Percentiles rank a stretch among this genome's conserved stretches.
Evolutionary conservation across 192 early-diverging fungal genomes (phyloP).

Genomic region (Podila verticillata): DNA sequence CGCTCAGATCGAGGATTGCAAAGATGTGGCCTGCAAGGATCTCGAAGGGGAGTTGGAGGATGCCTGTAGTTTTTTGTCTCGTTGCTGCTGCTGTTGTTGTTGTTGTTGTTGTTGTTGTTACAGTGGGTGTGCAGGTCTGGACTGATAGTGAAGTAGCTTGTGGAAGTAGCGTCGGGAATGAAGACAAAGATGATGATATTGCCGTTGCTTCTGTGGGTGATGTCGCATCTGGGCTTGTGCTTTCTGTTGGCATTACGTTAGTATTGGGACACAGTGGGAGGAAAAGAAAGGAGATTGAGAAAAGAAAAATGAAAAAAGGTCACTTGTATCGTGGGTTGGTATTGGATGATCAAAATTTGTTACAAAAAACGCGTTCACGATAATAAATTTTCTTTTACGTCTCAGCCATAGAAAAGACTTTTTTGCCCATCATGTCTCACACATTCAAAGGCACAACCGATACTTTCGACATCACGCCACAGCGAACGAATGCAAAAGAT

Average conservation of each 20-base stretch:
- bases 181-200: too few species aligned
- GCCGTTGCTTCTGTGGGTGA: too few species aligned
- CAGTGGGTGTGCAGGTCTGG: not conserved
- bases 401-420: too few species aligned
- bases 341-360: too few species aligned
- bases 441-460: too few species aligned
- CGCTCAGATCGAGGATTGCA: constrained; percentile 3
- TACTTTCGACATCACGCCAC: too few species aligned
- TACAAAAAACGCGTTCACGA: too few species aligned
- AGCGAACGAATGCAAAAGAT: too few species aligned
- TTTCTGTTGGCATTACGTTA: not conserved
- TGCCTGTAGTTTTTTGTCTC: not conserved
- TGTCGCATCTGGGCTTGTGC: not conserved
- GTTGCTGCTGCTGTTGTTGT: not conserved
- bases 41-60: constrained; percentile 29
- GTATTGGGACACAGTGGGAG: not conserved
- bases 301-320: not conserved
- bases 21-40: constrained; percentile 35
- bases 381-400: not conserved
- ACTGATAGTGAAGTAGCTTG: too few species aligned
- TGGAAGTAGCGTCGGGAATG: too few species aligned
- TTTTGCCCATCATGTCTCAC: too few species aligned
- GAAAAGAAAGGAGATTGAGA: constrained; percentile 9
- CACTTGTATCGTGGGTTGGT: not conserved
- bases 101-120: not conserved